These are phyloP conservation scores for Populus deltoides DNA, from an alignment of 345 rosid genomes.

Conservation along the genomic window DNA sequence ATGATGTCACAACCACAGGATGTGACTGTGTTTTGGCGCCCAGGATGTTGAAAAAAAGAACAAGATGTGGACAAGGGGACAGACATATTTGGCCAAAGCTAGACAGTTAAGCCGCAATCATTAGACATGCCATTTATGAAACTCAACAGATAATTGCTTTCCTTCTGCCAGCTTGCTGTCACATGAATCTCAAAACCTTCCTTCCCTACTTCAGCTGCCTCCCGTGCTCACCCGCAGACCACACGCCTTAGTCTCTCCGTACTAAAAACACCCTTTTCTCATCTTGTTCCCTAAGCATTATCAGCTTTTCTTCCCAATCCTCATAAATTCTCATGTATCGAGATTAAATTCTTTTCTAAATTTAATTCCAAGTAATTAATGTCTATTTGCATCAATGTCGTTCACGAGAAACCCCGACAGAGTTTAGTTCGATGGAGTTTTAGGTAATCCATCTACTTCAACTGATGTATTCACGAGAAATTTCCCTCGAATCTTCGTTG, in stretches of 20 bases:
- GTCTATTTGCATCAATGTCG: no score
- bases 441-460: no score
- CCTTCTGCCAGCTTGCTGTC: neutral
- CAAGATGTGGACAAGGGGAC: neutral
- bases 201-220: neutral
- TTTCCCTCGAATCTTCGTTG: no score
- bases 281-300: constrained; percentile 8
- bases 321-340: neutral
- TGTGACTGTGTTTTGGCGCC: neutral
- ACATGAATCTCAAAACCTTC: neutral
- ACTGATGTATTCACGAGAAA: no score
- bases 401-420: no score
- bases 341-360: neutral
- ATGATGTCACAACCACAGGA: no score
- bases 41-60: neutral
- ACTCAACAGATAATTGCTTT: neutral
- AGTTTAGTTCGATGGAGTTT: no score
- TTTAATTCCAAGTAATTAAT: no score
- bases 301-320: neutral
- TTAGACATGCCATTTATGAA: neutral
- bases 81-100: neutral
- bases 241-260: neutral
- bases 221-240: neutral
- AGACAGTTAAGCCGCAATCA: neutral
- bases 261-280: neutral